Evolutionary conservation across 768 basidiomycete genomes (phyloP).

Genomic region (Podaxis pistillaris): DNA sequence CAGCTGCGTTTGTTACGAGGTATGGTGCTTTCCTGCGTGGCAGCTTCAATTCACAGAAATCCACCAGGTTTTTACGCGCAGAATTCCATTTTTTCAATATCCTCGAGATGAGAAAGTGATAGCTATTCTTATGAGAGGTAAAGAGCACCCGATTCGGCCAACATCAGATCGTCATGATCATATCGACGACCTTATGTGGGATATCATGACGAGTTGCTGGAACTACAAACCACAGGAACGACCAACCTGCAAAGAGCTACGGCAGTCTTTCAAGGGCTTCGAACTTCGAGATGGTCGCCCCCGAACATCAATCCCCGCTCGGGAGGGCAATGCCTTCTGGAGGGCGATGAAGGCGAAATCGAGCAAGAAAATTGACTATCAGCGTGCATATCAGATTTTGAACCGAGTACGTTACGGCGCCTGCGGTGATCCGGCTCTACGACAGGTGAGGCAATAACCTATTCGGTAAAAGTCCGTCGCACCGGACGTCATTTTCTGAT

Average conservation of each 20-base stretch:
- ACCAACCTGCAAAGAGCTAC: not conserved
- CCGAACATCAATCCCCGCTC: not conserved
- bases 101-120: not conserved
- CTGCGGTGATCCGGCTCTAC: not conserved
- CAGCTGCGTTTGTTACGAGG: not conserved
- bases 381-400: not conserved
- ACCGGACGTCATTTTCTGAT: too few relatives aligned
- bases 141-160: not conserved
- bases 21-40: not conserved
- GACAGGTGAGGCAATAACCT: too few relatives aligned
- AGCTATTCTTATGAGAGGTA: not conserved
- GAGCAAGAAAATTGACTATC: not conserved
- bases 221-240: not conserved
- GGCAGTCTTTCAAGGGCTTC: not conserved
- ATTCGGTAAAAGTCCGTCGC: too few relatives aligned
- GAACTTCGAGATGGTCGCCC: not conserved
- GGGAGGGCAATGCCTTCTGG: not conserved
- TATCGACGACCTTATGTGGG: not conserved
- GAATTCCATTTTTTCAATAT: not conserved
- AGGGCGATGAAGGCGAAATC: not conserved
- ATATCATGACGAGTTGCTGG: not conserved
- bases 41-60: not conserved
- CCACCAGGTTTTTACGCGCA: not conserved
- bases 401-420: not conserved
- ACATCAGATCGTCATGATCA: not conserved